Conservation (phyloP, 805 yeast genomes). For the Kluyveromyces aestuarii region DNA sequence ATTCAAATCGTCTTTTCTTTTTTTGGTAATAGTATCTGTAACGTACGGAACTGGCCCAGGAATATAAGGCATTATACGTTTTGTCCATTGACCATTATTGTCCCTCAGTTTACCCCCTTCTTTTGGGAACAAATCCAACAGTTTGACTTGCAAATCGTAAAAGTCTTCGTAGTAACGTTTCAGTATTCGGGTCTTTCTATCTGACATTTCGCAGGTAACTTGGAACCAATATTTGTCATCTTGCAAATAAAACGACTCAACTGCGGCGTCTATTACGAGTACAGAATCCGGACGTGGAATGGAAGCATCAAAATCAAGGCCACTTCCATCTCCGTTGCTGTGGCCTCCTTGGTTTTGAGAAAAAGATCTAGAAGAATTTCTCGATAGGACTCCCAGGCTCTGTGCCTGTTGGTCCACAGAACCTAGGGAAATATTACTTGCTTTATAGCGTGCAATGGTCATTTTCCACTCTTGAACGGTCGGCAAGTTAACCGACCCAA, state of each 20-base stretch:
- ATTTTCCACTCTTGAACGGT: constrained; percentile 94
- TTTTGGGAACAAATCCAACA: constrained; percentile 75
- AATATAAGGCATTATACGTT: constrained; percentile 81
- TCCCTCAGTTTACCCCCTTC: constrained; percentile 71
- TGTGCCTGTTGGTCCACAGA: constrained; percentile 34
- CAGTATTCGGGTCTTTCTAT: constrained; percentile 60
- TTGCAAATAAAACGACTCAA: constrained; percentile 70
- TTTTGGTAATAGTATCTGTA: constrained; percentile 59
- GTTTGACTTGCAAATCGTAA: constrained; percentile 80
- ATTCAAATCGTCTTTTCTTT: constrained; percentile 46
- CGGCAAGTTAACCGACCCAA: constrained; percentile 65
- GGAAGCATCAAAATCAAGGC: constrained; percentile 2
- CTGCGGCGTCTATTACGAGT: constrained; percentile 42
- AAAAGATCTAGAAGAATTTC: constrained; percentile 6
- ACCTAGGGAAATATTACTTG: constrained; percentile 72
- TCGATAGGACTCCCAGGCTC: constrained; percentile 8
- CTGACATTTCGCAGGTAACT: constrained; percentile 54
- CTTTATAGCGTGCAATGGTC: constrained; percentile 84
- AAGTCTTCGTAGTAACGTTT: constrained; percentile 93
- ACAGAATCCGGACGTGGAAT: constrained; percentile 4
- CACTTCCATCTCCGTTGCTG: neutral
- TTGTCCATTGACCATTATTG: constrained; percentile 48
- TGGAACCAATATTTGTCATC: constrained; percentile 88
- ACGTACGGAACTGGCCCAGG: constrained; percentile 95
- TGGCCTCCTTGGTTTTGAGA: constrained; percentile 10